Conservation (phyloP, 2,329 filamentous ascomycete genomes). For the Atkinsonella texensis region DNA sequence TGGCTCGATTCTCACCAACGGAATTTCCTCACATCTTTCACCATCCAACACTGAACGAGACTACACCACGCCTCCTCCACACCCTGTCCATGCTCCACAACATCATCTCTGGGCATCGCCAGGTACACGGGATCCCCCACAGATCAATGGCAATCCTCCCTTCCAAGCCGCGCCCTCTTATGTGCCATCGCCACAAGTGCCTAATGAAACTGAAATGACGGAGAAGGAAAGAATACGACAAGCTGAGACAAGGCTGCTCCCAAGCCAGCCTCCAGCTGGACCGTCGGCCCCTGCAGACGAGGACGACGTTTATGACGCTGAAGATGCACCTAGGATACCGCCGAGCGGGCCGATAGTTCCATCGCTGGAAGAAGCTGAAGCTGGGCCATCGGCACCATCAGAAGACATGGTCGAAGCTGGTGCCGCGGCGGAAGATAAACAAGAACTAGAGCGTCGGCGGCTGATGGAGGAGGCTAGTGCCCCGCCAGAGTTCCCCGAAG, state of each 20-base stretch:
- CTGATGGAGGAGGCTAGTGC: slow-evolving; percentile 53
- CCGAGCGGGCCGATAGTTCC: slow-evolving; percentile 7
- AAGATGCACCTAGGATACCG: slow-evolving; percentile 23
- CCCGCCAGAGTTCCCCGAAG: slow-evolving; percentile 45
- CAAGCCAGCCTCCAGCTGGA: slow-evolving; percentile 52
- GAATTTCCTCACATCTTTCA: slow-evolving; percentile 5
- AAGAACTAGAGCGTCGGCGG: slow-evolving; percentile 57
- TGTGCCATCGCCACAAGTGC: slow-evolving; percentile 47
- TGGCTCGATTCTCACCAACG: slow-evolving; percentile 14
- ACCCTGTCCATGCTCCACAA: slow-evolving; percentile 9
- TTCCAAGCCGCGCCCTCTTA: slow-evolving; percentile 30
- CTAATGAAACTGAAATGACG: slow-evolving; percentile 49
- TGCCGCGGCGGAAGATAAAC: slow-evolving; percentile 54
- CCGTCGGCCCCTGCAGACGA: slow-evolving; percentile 30
- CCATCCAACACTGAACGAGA: slow-evolving; percentile 23
- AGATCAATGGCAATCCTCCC: slow-evolving; percentile 10
- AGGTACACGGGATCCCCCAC: slow-evolving; percentile 5
- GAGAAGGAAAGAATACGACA: slow-evolving; percentile 74
- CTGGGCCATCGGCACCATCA: slow-evolving; percentile 31
- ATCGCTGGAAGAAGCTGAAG: slow-evolving; percentile 8
- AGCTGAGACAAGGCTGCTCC: slow-evolving; percentile 68
- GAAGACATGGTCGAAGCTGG: slow-evolving; percentile 28
- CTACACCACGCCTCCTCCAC: slow-evolving; percentile 7
- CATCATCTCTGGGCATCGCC: background rate
- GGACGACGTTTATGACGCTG: slow-evolving; percentile 39